Conservation (phyloP, 352 stramenopile species). For the Globisporangium camurandrum region DNA sequence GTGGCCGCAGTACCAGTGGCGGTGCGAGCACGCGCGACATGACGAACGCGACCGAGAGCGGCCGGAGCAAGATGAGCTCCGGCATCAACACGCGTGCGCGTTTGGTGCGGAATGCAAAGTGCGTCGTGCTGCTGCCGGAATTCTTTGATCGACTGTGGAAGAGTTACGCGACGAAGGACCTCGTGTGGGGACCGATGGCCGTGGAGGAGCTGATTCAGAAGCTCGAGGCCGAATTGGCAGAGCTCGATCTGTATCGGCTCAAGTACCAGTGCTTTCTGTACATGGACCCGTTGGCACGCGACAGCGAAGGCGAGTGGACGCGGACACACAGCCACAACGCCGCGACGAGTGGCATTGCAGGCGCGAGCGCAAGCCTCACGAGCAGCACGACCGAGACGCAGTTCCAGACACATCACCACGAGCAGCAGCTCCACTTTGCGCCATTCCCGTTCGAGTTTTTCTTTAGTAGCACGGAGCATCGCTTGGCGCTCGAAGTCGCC, state of each 20-base stretch:
- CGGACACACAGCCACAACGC: slow-evolving; percentile 16
- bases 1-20: no score
- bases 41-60: slow-evolving; percentile 62
- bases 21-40: slow-evolving; percentile 31
- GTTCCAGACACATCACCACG: slow-evolving; percentile 18
- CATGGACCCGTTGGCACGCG: slow-evolving; percentile 62
- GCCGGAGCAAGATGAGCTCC: slow-evolving; percentile 58
- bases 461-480: slow-evolving; percentile 51
- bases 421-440: slow-evolving; percentile 24
- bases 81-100: slow-evolving; percentile 68
- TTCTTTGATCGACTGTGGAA: slow-evolving; percentile 83
- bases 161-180: slow-evolving; percentile 68
- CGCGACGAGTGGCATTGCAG: no score
- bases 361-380: background rate
- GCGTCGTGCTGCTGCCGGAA: slow-evolving; percentile 75
- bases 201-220: slow-evolving; percentile 72
- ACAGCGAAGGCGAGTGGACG: slow-evolving; percentile 45
- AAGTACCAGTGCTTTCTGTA: slow-evolving; percentile 81
- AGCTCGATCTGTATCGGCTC: slow-evolving; percentile 67
- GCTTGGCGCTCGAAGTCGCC: slow-evolving; percentile 58
- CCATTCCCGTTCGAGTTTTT: slow-evolving; percentile 74
- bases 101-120: slow-evolving; percentile 71
- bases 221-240: slow-evolving; percentile 62
- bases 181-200: slow-evolving; percentile 66
- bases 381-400: background rate